Evolutionary conservation across 2,329 filamentous ascomycete species (phyloP).

Genomic region (Penicillium sumatraense): DNA sequence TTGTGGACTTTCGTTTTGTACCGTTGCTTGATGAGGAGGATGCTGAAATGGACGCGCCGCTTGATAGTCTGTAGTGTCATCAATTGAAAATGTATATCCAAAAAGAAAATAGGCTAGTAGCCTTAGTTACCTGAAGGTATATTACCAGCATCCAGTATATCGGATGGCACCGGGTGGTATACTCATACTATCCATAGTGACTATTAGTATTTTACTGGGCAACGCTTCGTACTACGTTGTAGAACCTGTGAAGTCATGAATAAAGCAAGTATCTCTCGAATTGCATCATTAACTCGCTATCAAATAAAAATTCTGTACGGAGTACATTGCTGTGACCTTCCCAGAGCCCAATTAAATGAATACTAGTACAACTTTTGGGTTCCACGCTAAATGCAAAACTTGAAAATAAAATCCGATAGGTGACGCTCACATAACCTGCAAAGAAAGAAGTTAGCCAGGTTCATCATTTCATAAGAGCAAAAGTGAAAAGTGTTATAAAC

Average conservation of each 20-base stretch:
- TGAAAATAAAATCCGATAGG: background rate
- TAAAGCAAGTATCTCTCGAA: no score
- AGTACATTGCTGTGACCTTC: background rate
- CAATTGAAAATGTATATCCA: no score
- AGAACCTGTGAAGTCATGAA: no score
- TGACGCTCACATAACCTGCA: conserved; percentile 24
- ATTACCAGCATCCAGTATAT: no score
- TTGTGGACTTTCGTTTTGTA: conserved; percentile 54
- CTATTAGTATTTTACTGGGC: no score
- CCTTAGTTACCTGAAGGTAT: no score
- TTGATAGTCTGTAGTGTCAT: conserved; percentile 11
- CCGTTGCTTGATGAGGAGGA: conserved; percentile 49
- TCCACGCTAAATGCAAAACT: background rate
- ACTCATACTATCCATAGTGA: no score
- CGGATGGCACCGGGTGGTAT: no score
- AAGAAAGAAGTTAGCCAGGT: conserved; percentile 8
- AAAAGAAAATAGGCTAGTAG: background rate
- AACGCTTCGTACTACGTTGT: no score
- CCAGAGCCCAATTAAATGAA: background rate
- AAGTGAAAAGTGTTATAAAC: conserved; percentile 10
- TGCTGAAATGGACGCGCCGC: conserved; percentile 28
- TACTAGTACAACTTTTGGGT: background rate
- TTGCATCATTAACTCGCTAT: no score
- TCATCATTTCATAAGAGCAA: background rate
- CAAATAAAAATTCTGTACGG: no score